Conservation (phyloP, 345 rosid genomes). For the Rhizophora apiculata region DNA sequence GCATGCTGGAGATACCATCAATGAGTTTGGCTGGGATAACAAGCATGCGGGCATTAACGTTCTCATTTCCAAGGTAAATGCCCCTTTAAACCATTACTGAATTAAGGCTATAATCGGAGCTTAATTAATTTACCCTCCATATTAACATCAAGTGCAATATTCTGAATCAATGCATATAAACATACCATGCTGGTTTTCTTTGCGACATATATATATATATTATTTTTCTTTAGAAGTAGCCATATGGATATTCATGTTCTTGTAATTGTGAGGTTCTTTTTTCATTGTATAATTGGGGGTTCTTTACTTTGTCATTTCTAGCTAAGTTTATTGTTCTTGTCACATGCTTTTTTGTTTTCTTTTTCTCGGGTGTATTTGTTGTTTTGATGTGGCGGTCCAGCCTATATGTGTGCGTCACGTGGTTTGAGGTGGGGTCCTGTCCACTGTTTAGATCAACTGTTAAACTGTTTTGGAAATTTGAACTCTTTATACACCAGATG, state of each 20-base stretch:
- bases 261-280: too few species aligned
- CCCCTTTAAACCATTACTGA: too few species aligned
- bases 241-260: too few species aligned
- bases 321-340: constrained; percentile 20
- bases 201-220: too few species aligned
- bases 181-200: too few species aligned
- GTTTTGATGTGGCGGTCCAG: constrained; percentile 1
- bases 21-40: constrained; percentile 39
- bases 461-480: neutral
- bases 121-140: too few species aligned
- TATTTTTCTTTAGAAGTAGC: too few species aligned
- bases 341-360: constrained; percentile 7
- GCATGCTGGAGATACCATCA: constrained; percentile 40
- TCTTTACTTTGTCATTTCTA: too few species aligned
- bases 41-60: constrained; percentile 39
- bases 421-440: constrained; percentile 14
- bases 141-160: too few species aligned
- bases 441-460: constrained; percentile 3
- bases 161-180: too few species aligned
- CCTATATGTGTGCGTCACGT: constrained; percentile 30
- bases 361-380: neutral
- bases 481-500: neutral
- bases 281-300: too few species aligned
- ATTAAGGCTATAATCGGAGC: too few species aligned
- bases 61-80: constrained; percentile 32